Evolutionary conservation across 1,284 basidiomycete genomes (phyloP).

Genomic region (Macrocybe sp.): DNA sequence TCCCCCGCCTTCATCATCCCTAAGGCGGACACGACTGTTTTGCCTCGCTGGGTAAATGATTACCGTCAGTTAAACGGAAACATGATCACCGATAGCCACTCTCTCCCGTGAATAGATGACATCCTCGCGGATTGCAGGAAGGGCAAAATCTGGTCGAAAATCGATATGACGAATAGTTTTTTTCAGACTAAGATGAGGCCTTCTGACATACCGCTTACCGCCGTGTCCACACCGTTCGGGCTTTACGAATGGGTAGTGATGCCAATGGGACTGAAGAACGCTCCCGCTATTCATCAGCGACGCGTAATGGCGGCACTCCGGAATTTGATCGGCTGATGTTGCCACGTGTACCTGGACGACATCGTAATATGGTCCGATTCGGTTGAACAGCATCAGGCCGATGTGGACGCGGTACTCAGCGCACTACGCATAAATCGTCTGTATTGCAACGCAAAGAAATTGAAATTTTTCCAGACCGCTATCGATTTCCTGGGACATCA

Average conservation of each 20-base stretch:
- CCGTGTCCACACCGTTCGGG: slow-evolving; percentile 25
- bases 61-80: too few species aligned
- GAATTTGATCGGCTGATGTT: slow-evolving; percentile 22
- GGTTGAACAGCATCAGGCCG: slow-evolving; percentile 26
- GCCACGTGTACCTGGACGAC: slow-evolving; percentile 27
- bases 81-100: too few species aligned
- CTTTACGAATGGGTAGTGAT: slow-evolving; percentile 30
- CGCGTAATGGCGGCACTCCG: slow-evolving; percentile 10
- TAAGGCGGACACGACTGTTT: too few species aligned
- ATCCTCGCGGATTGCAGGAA: too few species aligned
- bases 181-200: slow-evolving; percentile 25
- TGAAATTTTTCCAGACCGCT: slow-evolving; percentile 21
- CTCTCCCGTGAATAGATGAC: too few species aligned
- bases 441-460: slow-evolving; percentile 24
- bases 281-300: slow-evolving; percentile 7
- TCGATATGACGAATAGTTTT: too few species aligned
- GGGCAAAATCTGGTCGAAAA: too few species aligned
- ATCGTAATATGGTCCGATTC: slow-evolving; percentile 31
- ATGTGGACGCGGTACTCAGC: slow-evolving; percentile 24
- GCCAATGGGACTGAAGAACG: slow-evolving; percentile 23
- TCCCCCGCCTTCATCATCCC: too few species aligned
- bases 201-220: slow-evolving; percentile 21
- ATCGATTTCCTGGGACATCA: slow-evolving; percentile 28
- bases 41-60: too few species aligned
- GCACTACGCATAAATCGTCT: slow-evolving; percentile 22